phyloP scores from a whole-genome alignment of 2,329 filamentous ascomycete species.

The Mollisia scopiformis region DNA sequence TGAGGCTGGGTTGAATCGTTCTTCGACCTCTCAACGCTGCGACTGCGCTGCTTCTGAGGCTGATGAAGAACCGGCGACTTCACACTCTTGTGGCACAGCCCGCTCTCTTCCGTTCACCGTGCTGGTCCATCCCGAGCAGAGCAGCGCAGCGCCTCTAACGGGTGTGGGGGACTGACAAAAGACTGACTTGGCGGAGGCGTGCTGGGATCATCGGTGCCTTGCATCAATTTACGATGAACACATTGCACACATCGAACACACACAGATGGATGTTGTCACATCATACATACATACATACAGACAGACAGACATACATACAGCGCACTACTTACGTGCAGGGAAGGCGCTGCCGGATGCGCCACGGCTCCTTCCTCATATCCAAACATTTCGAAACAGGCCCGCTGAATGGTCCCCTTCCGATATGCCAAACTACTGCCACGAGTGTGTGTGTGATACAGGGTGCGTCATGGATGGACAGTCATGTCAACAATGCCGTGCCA shows the following conservation, averaged over 20 bases:
- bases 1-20: not conserved
- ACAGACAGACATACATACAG: too few species aligned
- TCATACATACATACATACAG: too few species aligned
- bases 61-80: not conserved
- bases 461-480: not conserved
- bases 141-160: not conserved
- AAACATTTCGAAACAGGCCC: slow-evolving; percentile 4
- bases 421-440: slow-evolving; percentile 6
- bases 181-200: too few species aligned
- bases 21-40: not conserved
- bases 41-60: not conserved
- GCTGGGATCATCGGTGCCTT: slow-evolving; percentile 10
- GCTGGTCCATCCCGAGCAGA: too few species aligned
- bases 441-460: not conserved
- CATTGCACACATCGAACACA: too few species aligned
- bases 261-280: too few species aligned
- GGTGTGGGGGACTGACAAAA: too few species aligned
- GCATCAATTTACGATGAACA: slow-evolving; percentile 5
- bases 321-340: slow-evolving; percentile 3
- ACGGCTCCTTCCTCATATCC: not conserved
- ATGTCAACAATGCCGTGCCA: not conserved
- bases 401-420: slow-evolving; percentile 1
- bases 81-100: not conserved
- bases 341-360: not conserved
- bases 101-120: not conserved